Percentiles rank a stretch among this genome's conserved stretches.
Evolutionary conservation across 1,284 basidiomycete species (phyloP).

Genomic region (Exsudoporus floridanus): DNA sequence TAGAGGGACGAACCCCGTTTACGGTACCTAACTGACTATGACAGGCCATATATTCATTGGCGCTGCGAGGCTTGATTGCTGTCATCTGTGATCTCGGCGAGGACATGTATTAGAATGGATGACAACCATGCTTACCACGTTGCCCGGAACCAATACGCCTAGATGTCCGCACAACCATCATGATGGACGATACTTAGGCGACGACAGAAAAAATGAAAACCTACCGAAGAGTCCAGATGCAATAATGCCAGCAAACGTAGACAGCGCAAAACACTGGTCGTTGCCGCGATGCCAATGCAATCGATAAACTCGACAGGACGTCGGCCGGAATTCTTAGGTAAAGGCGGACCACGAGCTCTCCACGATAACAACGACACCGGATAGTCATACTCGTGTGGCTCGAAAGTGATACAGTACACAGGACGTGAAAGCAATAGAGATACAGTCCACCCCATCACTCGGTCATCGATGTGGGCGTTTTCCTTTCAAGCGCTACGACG

Average conservation of each 20-base stretch:
- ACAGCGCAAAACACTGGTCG: slow-evolving; percentile 55
- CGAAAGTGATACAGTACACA: too few species aligned
- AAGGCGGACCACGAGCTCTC: too few species aligned
- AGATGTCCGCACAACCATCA: background rate
- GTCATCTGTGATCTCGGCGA: slow-evolving; percentile 58
- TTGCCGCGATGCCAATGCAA: slow-evolving; percentile 51
- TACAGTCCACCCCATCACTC: too few species aligned
- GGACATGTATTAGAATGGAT: slow-evolving; percentile 40
- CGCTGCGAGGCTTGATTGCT: slow-evolving; percentile 60
- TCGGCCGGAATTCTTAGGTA: slow-evolving; percentile 27
- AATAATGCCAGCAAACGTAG: slow-evolving; percentile 44
- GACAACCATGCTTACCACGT: slow-evolving; percentile 44
- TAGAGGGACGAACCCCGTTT: slow-evolving; percentile 15
- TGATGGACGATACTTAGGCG: slow-evolving; percentile 19
- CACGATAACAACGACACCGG: too few species aligned
- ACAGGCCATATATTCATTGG: slow-evolving; percentile 39
- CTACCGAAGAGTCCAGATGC: slow-evolving; percentile 19
- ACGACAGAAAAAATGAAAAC: slow-evolving; percentile 35
- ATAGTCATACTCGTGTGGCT: too few species aligned
- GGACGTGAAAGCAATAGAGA: too few species aligned
- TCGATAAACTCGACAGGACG: slow-evolving; percentile 58
- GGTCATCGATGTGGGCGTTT: too few species aligned
- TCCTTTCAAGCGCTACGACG: too few species aligned
- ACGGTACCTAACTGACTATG: slow-evolving; percentile 22
- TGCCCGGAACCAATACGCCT: slow-evolving; percentile 60